phyloP scores from a whole-genome alignment of 768 basidiomycete genomes.

The Phylloporus sp. region DNA sequence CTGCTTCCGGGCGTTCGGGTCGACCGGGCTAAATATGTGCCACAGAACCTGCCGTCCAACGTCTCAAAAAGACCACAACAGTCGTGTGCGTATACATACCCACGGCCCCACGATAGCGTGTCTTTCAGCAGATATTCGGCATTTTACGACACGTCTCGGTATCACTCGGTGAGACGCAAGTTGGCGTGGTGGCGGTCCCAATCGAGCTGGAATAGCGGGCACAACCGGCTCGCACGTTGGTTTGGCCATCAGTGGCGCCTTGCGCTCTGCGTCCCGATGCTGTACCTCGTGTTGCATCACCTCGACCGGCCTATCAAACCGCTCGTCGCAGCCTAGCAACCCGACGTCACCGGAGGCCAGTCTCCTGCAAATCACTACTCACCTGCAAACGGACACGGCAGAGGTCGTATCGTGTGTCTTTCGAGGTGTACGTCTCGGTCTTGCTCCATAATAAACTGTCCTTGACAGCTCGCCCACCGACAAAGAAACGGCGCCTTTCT shows the following conservation, averaged over 20 bases:
- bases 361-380: conserved; percentile 3
- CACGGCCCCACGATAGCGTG: conserved; percentile 49
- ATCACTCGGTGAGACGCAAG: conserved; percentile 51
- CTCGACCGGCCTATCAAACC: conserved; percentile 43
- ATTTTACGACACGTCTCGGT: conserved; percentile 38
- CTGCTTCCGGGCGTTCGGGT: conserved; percentile 35
- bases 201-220: conserved; percentile 29
- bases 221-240: conserved; percentile 32
- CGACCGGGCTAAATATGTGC: conserved; percentile 38
- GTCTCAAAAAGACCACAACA: too few species aligned
- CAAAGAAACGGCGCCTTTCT: conserved; percentile 44
- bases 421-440: conserved; percentile 46
- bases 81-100: conserved; percentile 39
- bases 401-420: conserved; percentile 38
- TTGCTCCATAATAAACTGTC: conserved; percentile 33
- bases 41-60: conserved; percentile 52
- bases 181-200: conserved; percentile 36
- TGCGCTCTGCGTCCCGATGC: conserved; percentile 24
- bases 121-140: conserved; percentile 45
- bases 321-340: conserved; percentile 47
- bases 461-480: conserved; percentile 55
- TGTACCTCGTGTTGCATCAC: conserved; percentile 47
- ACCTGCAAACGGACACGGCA: conserved; percentile 42
- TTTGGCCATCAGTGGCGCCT: conserved; percentile 18
- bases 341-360: conserved; percentile 7